phyloP scores from a whole-genome alignment of 306 rosid genomes.

The Pterocarpus macrocarpus region DNA sequence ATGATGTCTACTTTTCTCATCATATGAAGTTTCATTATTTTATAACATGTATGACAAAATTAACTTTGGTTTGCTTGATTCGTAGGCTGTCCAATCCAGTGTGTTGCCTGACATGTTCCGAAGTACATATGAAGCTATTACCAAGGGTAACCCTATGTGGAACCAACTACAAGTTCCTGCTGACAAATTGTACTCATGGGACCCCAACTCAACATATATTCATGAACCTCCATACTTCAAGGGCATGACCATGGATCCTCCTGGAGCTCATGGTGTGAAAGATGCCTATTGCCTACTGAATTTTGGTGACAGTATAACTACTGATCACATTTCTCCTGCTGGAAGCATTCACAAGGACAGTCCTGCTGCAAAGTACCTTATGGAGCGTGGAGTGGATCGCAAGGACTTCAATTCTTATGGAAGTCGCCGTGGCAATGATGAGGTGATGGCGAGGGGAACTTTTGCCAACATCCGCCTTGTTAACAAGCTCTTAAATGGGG shows the following conservation, averaged over 20 bases:
- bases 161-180: slow-evolving; percentile 84
- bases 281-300: slow-evolving; percentile 94
- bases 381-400: slow-evolving; percentile 83
- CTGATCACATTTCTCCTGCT: slow-evolving; percentile 99
- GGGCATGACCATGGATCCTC: slow-evolving; percentile 92
- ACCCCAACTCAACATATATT: slow-evolving; percentile 92
- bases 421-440: slow-evolving; percentile 99
- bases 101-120: slow-evolving; percentile 96
- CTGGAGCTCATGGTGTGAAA: slow-evolving; percentile 96
- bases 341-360: slow-evolving; percentile 97
- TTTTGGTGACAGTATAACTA: slow-evolving; percentile 98
- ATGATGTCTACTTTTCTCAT: slow-evolving; percentile 24
- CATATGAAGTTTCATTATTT: slow-evolving; percentile 13
- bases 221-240: slow-evolving; percentile 99
- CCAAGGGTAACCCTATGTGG: slow-evolving; percentile 94
- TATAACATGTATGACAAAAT: slow-evolving; percentile 16
- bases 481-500: slow-evolving; percentile 96
- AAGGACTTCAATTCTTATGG: slow-evolving; percentile 99
- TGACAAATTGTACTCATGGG: slow-evolving; percentile 90
- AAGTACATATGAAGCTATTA: slow-evolving; percentile 90
- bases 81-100: slow-evolving; percentile 89
- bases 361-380: slow-evolving; percentile 91
- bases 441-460: slow-evolving; percentile 98
- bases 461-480: slow-evolving; percentile 98
- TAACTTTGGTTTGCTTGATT: slow-evolving; percentile 49